Base-by-base conservation (phyloP, 352 stramenopile species). In the Phytophthora quininea region DNA sequence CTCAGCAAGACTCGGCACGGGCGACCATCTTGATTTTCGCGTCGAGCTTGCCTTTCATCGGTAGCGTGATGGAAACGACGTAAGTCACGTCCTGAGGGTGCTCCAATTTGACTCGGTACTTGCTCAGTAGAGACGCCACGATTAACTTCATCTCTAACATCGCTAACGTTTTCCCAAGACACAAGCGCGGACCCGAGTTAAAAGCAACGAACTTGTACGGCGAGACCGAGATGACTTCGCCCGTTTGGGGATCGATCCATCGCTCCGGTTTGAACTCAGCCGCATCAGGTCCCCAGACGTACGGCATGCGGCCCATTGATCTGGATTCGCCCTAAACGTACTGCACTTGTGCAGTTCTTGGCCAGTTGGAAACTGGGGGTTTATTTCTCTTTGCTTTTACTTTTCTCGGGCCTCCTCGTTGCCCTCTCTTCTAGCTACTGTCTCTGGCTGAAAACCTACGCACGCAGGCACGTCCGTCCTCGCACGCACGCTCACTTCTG, bases 141-240 rank as follows among this genome's bases (percentile, higher is more conserved):
- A 89, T 58, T 32, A 93, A 57, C 69, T 95, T 94, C 69, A 94
- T 89, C 71, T 96, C 82, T 7, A 94, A 61, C 64, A 93, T 83
- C 30, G 88, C 86, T 2, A 96, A 46, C 27, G 74, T 77, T 59
- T 74, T 79, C 7, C 87, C 88, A 2, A 91, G 63, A 53, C 87
- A 95, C 27, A 71, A 58, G 5, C 88, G 76, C 15, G 77, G 79
- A 2, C 87, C 88, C 6, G 72, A 76, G 64, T 90, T 77, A 67
- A 96, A 96, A 2, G 74, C 56, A 2, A 63, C 50, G 58, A 89
- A 93, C 68, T 93, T 75, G 71, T 75, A 93, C 15, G 69, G 4
- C 33, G 80, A 85, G 29, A 76, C 64, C 0, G 7, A 14, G 5
- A 56, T 38, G 10, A 76, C 8, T 30, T 71, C 72, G 2, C 69